These are phyloP conservation scores for Hirschioporus abietinus DNA, from an alignment of 768 basidiomycete species.

Conservation along the genomic window DNA sequence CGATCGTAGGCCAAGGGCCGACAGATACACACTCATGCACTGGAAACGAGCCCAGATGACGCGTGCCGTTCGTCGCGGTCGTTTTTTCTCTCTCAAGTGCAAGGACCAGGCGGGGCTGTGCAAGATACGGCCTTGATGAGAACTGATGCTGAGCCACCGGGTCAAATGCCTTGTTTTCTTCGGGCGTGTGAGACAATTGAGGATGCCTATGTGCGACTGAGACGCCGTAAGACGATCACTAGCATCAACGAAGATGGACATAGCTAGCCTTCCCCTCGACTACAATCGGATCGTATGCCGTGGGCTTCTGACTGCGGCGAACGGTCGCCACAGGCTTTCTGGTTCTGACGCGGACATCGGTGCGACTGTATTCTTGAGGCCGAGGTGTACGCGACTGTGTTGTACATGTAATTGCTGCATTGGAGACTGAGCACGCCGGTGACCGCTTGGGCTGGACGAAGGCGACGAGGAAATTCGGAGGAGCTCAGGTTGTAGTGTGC, in stretches of 20 bases:
- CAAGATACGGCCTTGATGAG: not conserved
- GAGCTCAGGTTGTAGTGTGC: too few species aligned
- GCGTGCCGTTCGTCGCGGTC: too few species aligned
- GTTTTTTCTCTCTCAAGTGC: too few species aligned
- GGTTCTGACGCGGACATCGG: too few species aligned
- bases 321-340: not conserved
- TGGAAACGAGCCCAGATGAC: not conserved
- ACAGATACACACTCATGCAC: too few species aligned
- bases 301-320: not conserved
- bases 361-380: too few species aligned
- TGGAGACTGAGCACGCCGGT: too few species aligned
- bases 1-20: too few species aligned
- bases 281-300: not conserved
- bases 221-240: not conserved
- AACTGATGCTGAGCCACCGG: not conserved
- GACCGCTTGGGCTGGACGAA: too few species aligned
- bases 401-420: too few species aligned
- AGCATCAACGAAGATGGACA: not conserved
- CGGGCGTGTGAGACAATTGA: not conserved
- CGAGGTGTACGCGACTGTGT: not conserved
- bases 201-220: not conserved
- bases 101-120: not conserved
- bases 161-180: not conserved
- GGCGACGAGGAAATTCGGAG: too few species aligned
- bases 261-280: not conserved